phyloP scores from a whole-genome alignment of 139 green algal species.

The Chlorella sp. region DNA sequence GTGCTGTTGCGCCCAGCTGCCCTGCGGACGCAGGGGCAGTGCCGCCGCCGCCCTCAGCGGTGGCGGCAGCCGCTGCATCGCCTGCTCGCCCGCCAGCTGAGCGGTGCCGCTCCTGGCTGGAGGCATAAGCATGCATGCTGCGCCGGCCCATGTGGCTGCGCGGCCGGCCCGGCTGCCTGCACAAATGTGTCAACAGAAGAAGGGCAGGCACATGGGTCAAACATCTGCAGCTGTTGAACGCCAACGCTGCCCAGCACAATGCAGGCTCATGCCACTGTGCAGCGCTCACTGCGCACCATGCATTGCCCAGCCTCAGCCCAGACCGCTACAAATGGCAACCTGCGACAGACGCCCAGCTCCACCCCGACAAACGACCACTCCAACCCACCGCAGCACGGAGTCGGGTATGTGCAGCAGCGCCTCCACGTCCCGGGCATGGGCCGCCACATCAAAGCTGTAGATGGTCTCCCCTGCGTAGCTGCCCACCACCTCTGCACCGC shows the following conservation, averaged over 20 bases:
- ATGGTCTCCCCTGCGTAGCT: slow-evolving; percentile 25
- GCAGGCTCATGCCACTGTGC: too few relatives aligned
- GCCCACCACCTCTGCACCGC: slow-evolving; percentile 28
- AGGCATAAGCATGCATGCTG: slow-evolving; percentile 15
- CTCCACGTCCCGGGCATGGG: slow-evolving; percentile 22
- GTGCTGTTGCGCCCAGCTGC: neutral
- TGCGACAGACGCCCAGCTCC: too few relatives aligned
- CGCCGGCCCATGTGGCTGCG: slow-evolving; percentile 21
- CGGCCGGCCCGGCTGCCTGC: slow-evolving; percentile 10
- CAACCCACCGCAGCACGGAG: slow-evolving; percentile 22
- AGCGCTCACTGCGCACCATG: too few relatives aligned
- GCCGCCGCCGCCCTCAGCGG: neutral
- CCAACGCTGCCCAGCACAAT: too few relatives aligned
- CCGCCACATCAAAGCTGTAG: slow-evolving; percentile 22
- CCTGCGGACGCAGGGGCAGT: neutral
- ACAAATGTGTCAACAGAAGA: too few relatives aligned
- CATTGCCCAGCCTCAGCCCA: too few relatives aligned
- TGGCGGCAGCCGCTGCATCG: neutral
- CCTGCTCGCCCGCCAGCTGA: neutral
- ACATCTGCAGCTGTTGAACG: too few relatives aligned
- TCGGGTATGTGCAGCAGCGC: slow-evolving; percentile 29
- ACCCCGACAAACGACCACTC: too few relatives aligned
- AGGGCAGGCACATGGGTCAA: too few relatives aligned
- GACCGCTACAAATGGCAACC: too few relatives aligned
- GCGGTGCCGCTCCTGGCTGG: neutral